Base-by-base conservation (phyloP, 2,329 filamentous ascomycete genomes). In the Claviceps sp. region DNA sequence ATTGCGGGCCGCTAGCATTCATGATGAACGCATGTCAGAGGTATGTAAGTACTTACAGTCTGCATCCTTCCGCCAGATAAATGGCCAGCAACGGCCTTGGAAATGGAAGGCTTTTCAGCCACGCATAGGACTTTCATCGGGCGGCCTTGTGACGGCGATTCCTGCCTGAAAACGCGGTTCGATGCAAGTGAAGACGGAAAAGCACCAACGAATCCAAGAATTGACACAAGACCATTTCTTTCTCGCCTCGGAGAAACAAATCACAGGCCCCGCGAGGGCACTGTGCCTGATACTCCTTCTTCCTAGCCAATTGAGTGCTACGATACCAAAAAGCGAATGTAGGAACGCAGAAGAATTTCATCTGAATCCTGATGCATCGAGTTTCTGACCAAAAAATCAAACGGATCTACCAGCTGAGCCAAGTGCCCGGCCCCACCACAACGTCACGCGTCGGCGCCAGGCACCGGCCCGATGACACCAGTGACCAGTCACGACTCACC, bases 41-140 rank as follows among this genome's bases (percentile, higher is more conserved):
- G 43, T 2, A 29, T n/a, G n/a, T n/a, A n/a, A 8, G 43, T 29
- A 52, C 83, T 67, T 68, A 94, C 88, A 51, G 80, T 83, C 65
- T 80, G 78, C 53, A 83, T 75, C 17, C 72, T 71, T 47, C 88
- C 87, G 48, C 93, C 91, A 36, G 86, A 86, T 29, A 98, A 77
- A 72, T 97, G 91, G 53, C 82, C 80, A 40, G 93, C 88, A 48
- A 98, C 91, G 39, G 91, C 89, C 69, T 93, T 96, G 53, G 93
- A 88, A 56, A 98, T 96, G 43, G 91, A 95, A 38, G 89, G 89
- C 76, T 98, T 79, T 59, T 79, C 76, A 43, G 76, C 76, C 59
- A 79, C 76, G 57, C 76, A 79, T 13, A 79, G 65, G 40, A 79
- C 70, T 60, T 65, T 76, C 68, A 79, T 79, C 38, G 45, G 34